Evolutionary conservation across 2,329 filamentous ascomycete genomes (phyloP), one percentile per base, ranked within the genome.

Genomic region (Xenoacremonium recifei): DNA sequence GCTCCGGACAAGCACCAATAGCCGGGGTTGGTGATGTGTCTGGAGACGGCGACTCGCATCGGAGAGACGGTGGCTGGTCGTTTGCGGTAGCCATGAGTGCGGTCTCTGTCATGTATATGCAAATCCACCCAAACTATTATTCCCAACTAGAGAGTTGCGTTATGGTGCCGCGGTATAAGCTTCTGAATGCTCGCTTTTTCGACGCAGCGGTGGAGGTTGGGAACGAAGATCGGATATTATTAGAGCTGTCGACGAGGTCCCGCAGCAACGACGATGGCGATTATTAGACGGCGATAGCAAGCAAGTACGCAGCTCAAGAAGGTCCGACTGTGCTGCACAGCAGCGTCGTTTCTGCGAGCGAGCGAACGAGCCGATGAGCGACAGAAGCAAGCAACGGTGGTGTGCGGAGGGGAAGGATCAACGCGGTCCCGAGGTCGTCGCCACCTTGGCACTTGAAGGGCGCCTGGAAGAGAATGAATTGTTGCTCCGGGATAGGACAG

Each of bases 1-100:
- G 72, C 42, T 75, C 70, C 11, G 79, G 73, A 33, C 75, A 75
- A 31, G 79, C 71, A 30, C 79, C 76, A 43, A 87, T 70, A 42
- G 84, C 80, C 29, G 77, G 73, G n/a, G 76, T 77, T 6, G 85
- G 84, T 15, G 76, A 72, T 15, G 73, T 67, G 55, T 82, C 80
- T 27, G 82, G 81, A 37, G 83, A 79, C n/a, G 85, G 84, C 25
- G 84, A 87, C 45, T 71, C 72, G 53, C 73, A 70, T 56, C 74
- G 75, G 37, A 71, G 50, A 48, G 54, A 38, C 16, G 59, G 54
- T 36, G 50, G 53, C 33, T 59, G 56, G 40, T 63, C 55, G 52
- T 63, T 60, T 47, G 60, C 50, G 47, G 60, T 59, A 27, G 64
- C 60, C 64, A 69, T 69, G n/a, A n/a, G n/a, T n/a, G n/a, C n/a